Evolutionary conservation across 78 protist species (phyloP).

Genomic region (Diacronema lutheri): DNA sequence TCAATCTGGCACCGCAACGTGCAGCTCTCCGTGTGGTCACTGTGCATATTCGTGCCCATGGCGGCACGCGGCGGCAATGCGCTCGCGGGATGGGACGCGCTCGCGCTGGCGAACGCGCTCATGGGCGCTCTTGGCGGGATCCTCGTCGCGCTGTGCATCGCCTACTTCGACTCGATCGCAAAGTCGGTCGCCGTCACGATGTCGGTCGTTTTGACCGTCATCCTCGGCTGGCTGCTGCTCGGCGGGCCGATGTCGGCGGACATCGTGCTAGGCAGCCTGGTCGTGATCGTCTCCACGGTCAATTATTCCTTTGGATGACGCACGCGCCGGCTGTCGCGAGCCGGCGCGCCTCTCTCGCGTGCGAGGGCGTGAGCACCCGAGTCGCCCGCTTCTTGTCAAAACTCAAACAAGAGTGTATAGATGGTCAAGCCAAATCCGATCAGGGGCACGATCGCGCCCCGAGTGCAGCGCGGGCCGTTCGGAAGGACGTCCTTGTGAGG

Average conservation of each 20-base stretch:
- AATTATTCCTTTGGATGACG: not conserved
- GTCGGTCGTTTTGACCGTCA: not conserved
- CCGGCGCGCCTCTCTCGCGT: too few relatives aligned
- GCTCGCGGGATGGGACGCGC: not conserved
- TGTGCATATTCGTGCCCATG: not conserved
- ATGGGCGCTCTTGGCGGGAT: slow-evolving; percentile 8
- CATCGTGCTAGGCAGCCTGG: not conserved
- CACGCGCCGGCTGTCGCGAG: too few relatives aligned
- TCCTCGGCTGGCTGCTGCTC: not conserved
- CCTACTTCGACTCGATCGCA: not conserved
- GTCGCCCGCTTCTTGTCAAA: too few relatives aligned
- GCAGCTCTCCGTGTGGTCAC: slow-evolving; percentile 14
- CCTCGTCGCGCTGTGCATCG: not conserved
- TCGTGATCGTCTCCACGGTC: not conserved
- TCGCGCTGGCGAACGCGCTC: not conserved
- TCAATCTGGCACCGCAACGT: slow-evolving; percentile 12
- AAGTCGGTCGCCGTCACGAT: not conserved
- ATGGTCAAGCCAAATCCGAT: too few relatives aligned
- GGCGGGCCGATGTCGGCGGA: not conserved
- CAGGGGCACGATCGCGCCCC: too few relatives aligned
- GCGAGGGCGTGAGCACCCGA: too few relatives aligned
- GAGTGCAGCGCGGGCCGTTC: too few relatives aligned
- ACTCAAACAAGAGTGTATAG: too few relatives aligned
- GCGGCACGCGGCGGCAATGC: not conserved
- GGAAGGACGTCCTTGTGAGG: too few relatives aligned